A percentile compares a stretch with the other conserved stretches of the same genome.
phyloP scores from a whole-genome alignment of 768 basidiomycete genomes.

The Leucocoprinus sp. region DNA sequence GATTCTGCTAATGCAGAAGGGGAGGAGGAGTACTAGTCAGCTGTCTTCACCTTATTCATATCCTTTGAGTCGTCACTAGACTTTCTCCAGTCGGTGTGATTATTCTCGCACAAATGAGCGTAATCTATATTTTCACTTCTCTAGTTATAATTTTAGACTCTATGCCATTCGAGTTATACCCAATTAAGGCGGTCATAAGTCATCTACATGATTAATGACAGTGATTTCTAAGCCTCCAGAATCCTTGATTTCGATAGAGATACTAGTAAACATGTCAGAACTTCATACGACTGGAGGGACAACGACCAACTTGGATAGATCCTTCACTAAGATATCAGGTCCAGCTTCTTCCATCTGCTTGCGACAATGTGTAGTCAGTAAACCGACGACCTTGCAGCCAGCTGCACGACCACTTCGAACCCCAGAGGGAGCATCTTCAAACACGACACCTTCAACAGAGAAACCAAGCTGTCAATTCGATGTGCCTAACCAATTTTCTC shows the following conservation, averaged over 20 bases:
- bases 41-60: not conserved
- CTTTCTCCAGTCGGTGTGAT: not conserved
- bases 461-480: not conserved
- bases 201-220: slow-evolving; percentile 6
- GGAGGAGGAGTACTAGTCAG: slow-evolving; percentile 43
- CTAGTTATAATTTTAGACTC: too few relatives aligned
- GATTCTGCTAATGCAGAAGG: slow-evolving; percentile 45
- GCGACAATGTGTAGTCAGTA: slow-evolving; percentile 73
- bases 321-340: slow-evolving; percentile 62
- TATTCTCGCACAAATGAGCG: too few relatives aligned
- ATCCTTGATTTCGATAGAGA: slow-evolving; percentile 10
- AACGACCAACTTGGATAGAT: slow-evolving; percentile 59
- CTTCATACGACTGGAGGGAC: not conserved
- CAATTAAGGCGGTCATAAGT: too few relatives aligned
- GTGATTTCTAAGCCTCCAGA: slow-evolving; percentile 12
- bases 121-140: too few relatives aligned
- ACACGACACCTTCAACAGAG: slow-evolving; percentile 54
- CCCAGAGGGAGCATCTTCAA: slow-evolving; percentile 89
- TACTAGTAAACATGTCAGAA: slow-evolving; percentile 2
- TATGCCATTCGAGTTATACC: too few relatives aligned
- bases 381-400: slow-evolving; percentile 76
- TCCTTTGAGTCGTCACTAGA: too few relatives aligned
- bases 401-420: slow-evolving; percentile 72
- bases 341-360: slow-evolving; percentile 56
- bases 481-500: not conserved